Percentiles rank a stretch among this genome's conserved stretches.
These are phyloP conservation scores for Candida namnaoensis DNA, from an alignment of 805 yeast species.

Conservation along the genomic window DNA sequence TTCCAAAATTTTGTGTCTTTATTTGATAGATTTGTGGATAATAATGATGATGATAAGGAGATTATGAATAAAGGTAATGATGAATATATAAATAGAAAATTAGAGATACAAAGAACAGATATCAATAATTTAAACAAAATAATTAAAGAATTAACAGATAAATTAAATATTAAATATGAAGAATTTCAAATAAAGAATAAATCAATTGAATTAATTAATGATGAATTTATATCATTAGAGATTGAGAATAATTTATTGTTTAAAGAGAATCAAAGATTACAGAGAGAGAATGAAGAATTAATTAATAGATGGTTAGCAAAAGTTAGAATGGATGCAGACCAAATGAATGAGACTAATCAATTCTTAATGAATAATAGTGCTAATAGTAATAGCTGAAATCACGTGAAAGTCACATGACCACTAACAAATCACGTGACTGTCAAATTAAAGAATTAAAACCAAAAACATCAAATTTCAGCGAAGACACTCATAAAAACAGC, in stretches of 20 bases:
- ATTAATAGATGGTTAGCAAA: conserved; percentile 53
- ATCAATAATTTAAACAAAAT: conserved; percentile 17
- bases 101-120: conserved; percentile 9
- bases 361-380: conserved; percentile 12
- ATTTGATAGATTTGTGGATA: too few species aligned
- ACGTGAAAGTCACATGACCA: too few species aligned
- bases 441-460: too few species aligned
- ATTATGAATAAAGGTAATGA: neutral
- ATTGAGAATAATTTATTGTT: conserved; percentile 40
- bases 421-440: too few species aligned
- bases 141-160: conserved; percentile 17
- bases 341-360: conserved; percentile 39
- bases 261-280: conserved; percentile 25
- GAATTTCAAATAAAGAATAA: conserved; percentile 36
- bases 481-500: too few species aligned
- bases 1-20: too few species aligned
- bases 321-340: conserved; percentile 51
- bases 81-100: neutral
- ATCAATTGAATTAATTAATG: conserved; percentile 52
- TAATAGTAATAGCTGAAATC: too few species aligned
- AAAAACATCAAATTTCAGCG: too few species aligned
- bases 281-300: conserved; percentile 39
- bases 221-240: conserved; percentile 53
- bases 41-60: too few species aligned
- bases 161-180: conserved; percentile 17